Evolutionary conservation across 2,329 filamentous ascomycete genomes (phyloP), one percentile per base, ranked within the genome.

Genomic region (Aaosphaeria arxii): DNA sequence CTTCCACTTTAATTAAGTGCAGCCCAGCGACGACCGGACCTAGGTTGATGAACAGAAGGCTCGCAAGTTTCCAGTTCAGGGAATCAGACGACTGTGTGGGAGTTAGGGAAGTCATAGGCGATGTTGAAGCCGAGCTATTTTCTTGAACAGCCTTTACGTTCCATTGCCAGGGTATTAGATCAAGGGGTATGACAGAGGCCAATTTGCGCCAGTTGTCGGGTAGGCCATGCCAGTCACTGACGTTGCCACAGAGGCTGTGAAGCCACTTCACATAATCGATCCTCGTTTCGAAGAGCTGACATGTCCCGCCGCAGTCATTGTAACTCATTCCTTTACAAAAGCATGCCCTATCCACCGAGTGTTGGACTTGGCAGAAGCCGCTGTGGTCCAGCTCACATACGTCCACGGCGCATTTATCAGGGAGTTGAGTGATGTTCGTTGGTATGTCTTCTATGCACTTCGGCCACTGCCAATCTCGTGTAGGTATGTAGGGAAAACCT

Each of bases 121-220:
- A 50, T 13, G 35, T 40, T 39, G 43, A 42, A 29, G 45, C 33
- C 30, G 28, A 28, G 30, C 29, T 48, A 31, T 48, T 47, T 28
- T 45, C 6, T 28, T 49, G 40, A 28, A 11, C 52, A 44, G 61
- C 46, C 46, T 50, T 59, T 43, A 61, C 28, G n/a, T 36, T 54
- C 64, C 65, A 69, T 50, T 43, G 41, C 64, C 65, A 67, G 49
- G 66, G 65, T 44, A 67, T 62, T 56, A 66, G 56, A 6, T 69
- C 66, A 39, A 49, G 40, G 11, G 48, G 7, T 17, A 50, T 61
- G 43, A 54, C 57, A 33, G 41, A 50, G 39, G 59, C 51, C 42
- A 69, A 42, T 30, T 54, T 47, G 41, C 46, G 58, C 64, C 62
- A 68, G 48, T 62, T 32, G 42, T 64, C 42, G 43, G 65, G 66